Evolutionary conservation across 169 alveolate species (phyloP).

Genomic region (Besnoitia besnoiti): DNA sequence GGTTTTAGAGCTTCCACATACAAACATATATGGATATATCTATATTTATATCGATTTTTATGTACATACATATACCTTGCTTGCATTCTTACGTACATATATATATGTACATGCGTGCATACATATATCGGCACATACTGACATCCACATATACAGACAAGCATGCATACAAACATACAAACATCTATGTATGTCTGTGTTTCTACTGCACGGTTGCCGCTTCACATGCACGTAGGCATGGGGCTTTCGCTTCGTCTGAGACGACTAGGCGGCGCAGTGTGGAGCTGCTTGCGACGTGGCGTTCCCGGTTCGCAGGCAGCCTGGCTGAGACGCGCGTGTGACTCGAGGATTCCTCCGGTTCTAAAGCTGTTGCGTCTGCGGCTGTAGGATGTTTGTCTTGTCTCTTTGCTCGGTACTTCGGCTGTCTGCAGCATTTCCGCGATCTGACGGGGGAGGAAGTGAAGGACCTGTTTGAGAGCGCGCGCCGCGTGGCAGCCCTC

Average conservation of each 20-base stretch:
- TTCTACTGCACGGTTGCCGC: too few species aligned
- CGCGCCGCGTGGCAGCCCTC: slow-evolving; percentile 8
- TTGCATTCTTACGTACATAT: too few species aligned
- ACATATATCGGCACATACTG: neutral
- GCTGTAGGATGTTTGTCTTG: neutral
- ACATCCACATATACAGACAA: neutral
- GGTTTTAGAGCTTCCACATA: neutral
- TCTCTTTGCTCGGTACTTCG: neutral
- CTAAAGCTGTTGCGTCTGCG: neutral
- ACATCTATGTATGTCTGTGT: too few species aligned
- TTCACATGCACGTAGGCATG: too few species aligned
- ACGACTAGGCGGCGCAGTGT: too few species aligned
- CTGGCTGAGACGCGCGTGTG: neutral
- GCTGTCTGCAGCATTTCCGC: neutral
- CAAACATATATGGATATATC: neutral
- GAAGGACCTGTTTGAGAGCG: neutral
- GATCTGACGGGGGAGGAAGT: neutral
- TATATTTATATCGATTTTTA: neutral
- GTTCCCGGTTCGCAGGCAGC: neutral
- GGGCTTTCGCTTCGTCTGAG: too few species aligned
- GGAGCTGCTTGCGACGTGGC: too few species aligned
- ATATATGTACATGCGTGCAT: too few species aligned
- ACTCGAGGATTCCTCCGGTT: too few species aligned
- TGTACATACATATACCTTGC: too few species aligned
- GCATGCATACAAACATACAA: too few species aligned